Evolutionary conservation across 768 basidiomycete genomes (phyloP), one percentile per base, ranked within the genome.

Genomic region (Amanita thiersii): DNA sequence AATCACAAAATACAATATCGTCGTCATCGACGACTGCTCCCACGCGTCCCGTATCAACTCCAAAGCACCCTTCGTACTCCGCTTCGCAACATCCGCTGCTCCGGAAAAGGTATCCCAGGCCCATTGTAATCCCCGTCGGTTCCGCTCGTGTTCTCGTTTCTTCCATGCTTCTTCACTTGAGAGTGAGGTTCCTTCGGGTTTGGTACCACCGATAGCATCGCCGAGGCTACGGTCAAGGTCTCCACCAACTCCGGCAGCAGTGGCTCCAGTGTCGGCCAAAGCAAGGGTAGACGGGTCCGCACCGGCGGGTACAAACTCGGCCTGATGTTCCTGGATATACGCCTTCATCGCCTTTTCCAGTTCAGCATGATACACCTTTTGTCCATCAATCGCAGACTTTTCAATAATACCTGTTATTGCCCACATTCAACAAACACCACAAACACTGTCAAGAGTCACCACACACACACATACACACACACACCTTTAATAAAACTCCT

Each of bases 401-500:
- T 97, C 93, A 49, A 98, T 97, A 50, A 99, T 87, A 41, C 89
- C 93, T 94, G 52, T 4, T 20, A 3, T 44, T 5, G 15, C 21
- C 37, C 32, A 15, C 34, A 37, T 24, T 41, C 19, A 39, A 44
- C 31, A 50, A 14, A 7, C 50, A 42, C 30, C 12, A 10, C 12
- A 24, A 9, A 12, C 18, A 18, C 15, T 21, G 30, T 20, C 9
- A 25, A 33, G 25, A 21, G 17, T 12, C 37, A 40, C n/a, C n/a
- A n/a, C n/a, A n/a, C n/a, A n/a, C n/a, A 9, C 29, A 9, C 4
- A 23, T 17, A 23, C 44, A 14, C 7, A 6, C 21, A 30, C 49
- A 9, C 28, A 91, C 92, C 85, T 63, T 88, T 94, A 61, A 99
- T 92, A 63, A 97, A 98, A 63, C 89, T 93, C 51, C 91, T 74